Evolutionary conservation across 495 filamentous ascomycete genomes (phyloP).

Genomic region (Penicillium robsamsonii): DNA sequence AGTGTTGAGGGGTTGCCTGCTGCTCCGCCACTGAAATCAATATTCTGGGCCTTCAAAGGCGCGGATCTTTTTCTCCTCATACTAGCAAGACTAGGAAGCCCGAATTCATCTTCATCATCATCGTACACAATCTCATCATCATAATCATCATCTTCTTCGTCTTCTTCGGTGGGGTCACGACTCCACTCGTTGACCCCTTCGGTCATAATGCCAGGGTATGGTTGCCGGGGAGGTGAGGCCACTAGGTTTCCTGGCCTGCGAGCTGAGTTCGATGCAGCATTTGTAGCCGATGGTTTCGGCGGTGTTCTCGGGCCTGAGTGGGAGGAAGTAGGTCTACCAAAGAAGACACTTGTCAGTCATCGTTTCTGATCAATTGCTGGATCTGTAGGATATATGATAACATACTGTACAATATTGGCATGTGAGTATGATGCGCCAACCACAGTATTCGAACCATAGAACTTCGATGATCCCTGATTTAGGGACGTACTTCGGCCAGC

Average conservation of each 20-base stretch:
- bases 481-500: constrained; percentile 52
- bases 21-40: constrained; percentile 43
- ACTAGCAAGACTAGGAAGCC: constrained; percentile 82
- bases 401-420: constrained; percentile 86
- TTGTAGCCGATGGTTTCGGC: constrained; percentile 45
- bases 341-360: constrained; percentile 24
- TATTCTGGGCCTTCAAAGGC: constrained; percentile 39
- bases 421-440: constrained; percentile 96
- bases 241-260: constrained; percentile 50
- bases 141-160: constrained; percentile 54
- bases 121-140: constrained; percentile 71
- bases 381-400: constrained; percentile 26
- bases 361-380: neutral
- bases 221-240: constrained; percentile 61
- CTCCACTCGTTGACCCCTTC: constrained; percentile 76
- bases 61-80: constrained; percentile 70
- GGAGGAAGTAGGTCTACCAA: constrained; percentile 50
- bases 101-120: constrained; percentile 92
- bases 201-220: constrained; percentile 73
- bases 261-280: constrained; percentile 49
- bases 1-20: constrained; percentile 30
- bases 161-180: constrained; percentile 51
- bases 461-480: constrained; percentile 45
- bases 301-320: constrained; percentile 63
- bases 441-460: constrained; percentile 70